phyloP scores from a whole-genome alignment of 1,284 basidiomycete species.

The Lentinula novae-zelandiae region DNA sequence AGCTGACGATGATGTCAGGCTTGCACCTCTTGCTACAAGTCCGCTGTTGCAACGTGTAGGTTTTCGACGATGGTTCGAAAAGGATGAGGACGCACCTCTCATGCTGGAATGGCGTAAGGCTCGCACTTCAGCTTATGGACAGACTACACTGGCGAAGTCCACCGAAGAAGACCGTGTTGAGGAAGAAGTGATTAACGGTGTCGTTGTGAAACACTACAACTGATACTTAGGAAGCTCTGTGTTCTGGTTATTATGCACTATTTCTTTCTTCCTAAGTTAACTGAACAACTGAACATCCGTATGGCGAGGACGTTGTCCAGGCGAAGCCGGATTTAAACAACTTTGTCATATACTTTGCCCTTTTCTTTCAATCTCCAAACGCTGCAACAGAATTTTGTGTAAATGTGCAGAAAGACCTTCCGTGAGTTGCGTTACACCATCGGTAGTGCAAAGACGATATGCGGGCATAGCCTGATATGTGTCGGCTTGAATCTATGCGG shows the following conservation, averaged over 20 bases:
- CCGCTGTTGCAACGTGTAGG: slow-evolving; percentile 31
- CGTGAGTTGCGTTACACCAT: slow-evolving; percentile 63
- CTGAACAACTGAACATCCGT: too few species aligned
- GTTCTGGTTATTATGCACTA: too few species aligned
- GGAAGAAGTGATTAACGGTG: slow-evolving; percentile 39
- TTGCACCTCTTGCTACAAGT: slow-evolving; percentile 28
- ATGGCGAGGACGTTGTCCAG: neutral
- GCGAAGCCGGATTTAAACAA: too few species aligned
- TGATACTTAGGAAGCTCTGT: slow-evolving; percentile 15
- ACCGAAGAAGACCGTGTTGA: slow-evolving; percentile 30
- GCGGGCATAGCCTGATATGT: slow-evolving; percentile 80
- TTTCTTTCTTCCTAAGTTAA: too few species aligned
- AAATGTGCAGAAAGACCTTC: slow-evolving; percentile 54
- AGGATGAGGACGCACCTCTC: slow-evolving; percentile 31
- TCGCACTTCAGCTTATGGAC: slow-evolving; percentile 35
- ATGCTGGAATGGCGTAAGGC: slow-evolving; percentile 38
- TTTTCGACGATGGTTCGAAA: slow-evolving; percentile 24
- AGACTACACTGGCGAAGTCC: slow-evolving; percentile 28
- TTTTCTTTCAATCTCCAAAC: slow-evolving; percentile 9
- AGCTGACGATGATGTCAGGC: slow-evolving; percentile 26
- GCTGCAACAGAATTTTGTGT: slow-evolving; percentile 21
- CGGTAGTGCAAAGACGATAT: slow-evolving; percentile 70
- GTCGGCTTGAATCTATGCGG: slow-evolving; percentile 53
- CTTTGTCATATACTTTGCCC: too few species aligned
- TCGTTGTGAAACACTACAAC: slow-evolving; percentile 42